Conservation (phyloP, 2,329 filamentous ascomycete species). For the Curvularia spicifera region DNA sequence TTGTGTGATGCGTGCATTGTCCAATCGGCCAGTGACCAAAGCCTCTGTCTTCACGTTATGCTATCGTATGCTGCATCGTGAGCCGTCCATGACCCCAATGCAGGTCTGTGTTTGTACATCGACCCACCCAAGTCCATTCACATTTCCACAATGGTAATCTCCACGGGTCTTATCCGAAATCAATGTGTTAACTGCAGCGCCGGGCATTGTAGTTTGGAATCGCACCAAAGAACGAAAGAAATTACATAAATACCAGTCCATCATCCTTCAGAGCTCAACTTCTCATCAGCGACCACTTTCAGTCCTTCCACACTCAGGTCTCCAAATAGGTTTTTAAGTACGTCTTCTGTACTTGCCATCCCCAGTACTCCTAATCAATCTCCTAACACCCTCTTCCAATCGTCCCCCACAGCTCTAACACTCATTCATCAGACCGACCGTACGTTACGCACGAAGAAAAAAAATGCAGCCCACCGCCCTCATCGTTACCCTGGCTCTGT, state of each 20-base stretch:
- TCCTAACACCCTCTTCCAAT: not conserved
- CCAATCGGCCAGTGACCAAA: not conserved
- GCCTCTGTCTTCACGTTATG: too few relatives aligned
- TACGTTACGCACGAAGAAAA: not conserved
- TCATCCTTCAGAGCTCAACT: not conserved
- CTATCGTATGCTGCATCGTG: not conserved
- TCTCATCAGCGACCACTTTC: not conserved
- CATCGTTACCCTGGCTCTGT: not conserved
- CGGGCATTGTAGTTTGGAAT: not conserved
- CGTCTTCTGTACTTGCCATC: not conserved
- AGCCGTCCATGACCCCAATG: not conserved
- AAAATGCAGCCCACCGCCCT: constrained; percentile 9
- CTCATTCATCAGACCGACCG: not conserved
- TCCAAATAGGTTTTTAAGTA: not conserved
- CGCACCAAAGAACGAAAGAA: not conserved
- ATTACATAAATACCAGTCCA: not conserved
- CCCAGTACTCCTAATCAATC: not conserved
- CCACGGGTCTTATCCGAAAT: not conserved
- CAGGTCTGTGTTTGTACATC: not conserved
- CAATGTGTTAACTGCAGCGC: not conserved
- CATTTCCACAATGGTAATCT: not conserved
- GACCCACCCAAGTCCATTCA: not conserved
- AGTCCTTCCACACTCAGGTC: not conserved
- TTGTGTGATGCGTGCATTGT: not conserved
- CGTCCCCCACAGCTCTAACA: not conserved